Evolutionary conservation across 2,329 filamentous ascomycete genomes (phyloP), one percentile per base, ranked within the genome.

Genomic region (Cladophialophora bantiana): DNA sequence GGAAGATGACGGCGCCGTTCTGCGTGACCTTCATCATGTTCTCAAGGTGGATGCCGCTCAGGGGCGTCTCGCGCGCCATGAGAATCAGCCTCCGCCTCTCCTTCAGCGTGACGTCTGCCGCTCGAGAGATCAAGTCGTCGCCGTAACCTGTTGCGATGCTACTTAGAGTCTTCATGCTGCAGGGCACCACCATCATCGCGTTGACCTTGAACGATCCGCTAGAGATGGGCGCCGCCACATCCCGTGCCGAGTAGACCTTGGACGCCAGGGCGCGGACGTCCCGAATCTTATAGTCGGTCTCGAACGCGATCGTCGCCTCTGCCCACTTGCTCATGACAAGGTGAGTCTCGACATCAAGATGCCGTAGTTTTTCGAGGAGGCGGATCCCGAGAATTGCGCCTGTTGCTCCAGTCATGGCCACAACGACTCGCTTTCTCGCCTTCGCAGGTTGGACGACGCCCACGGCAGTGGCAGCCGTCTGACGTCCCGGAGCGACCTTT

Each of bases 141-240:
- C 76, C 75, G 64, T 75, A 78, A 0, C 80, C 81, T 1, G 71
- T 65, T n/a, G 73, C 68, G 3, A 83, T 74, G 0, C 73, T 77
- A 0, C 79, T 77, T 9, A 83, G 74, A 1, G 81, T 83, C 72
- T 82, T 83, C 77, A 83, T 78, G 60, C 76, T 79, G 73, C 81
- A 83, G 0, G 77, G 80, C 1, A 79, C 77, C 5, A 83, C 71
- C 31, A 83, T 77, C 81, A 83, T 83, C 40, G 80, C 81, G 62
- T 80, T 77, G 42, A 34, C 34, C 50, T 53, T 56, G 42, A 67
- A 74, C 1, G 65, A 73, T 1, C 72, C 71, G 31, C 68, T 73
- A 10, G 73, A 73, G 1, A 74, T 66, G 1, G 73, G 62, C 0
- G 75, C 75, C 0, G 74, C 59, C 40, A 74, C 67, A 59, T 77